Base-by-base conservation (phyloP, 2,329 filamentous ascomycete species). In the Neofusicoccum sp. region DNA sequence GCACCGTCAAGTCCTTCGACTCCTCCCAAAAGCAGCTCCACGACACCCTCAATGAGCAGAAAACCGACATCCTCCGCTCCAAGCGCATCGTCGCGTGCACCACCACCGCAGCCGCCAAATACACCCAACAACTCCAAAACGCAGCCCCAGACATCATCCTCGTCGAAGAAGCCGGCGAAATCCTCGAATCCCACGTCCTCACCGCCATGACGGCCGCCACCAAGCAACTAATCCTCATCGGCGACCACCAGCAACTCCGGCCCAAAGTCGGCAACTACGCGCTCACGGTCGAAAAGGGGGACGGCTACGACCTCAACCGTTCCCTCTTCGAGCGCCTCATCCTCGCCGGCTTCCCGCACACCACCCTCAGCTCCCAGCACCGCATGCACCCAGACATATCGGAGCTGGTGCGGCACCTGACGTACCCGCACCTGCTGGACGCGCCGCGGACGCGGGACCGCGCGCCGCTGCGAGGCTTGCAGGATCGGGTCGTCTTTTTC, bases 121-220 rank as follows among this genome's bases (percentile, higher is more conserved):
- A 89, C 56, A 75, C 80, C 0, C 74, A 81, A 0, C 77, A 84
- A 1, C 80, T 92, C 7, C 80, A 80, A 4, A 77, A 80, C 0
- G 84, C 83, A 0, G 72, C 76, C 0, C 87, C 88, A 0, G 85
- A 86, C 1, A 78, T 90, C 2, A 73, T 91, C 1, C 70, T 93
- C 0, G 84, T 91, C 0, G 89, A 92, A 71, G 89, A 92, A 72
- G 89, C 89, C 0, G 89, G 88, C 1, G 89, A 92, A 66, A 89
- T 92, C 3, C 77, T 91, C 0, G 89, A 92, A 71, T 81, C 82
- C 1, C 89, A 92, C 66, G 79, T 89, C 1, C 73, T 92, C 0
- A 84, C 89, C 0, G 84, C 89, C 0, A 68, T 92, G 62, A 78
- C 80, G 0, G 71, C 81, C 0, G 73, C 80, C 0, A 84, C 84